Conservation (phyloP, 495 filamentous ascomycete genomes). For the Aspergillus cristatus region DNA sequence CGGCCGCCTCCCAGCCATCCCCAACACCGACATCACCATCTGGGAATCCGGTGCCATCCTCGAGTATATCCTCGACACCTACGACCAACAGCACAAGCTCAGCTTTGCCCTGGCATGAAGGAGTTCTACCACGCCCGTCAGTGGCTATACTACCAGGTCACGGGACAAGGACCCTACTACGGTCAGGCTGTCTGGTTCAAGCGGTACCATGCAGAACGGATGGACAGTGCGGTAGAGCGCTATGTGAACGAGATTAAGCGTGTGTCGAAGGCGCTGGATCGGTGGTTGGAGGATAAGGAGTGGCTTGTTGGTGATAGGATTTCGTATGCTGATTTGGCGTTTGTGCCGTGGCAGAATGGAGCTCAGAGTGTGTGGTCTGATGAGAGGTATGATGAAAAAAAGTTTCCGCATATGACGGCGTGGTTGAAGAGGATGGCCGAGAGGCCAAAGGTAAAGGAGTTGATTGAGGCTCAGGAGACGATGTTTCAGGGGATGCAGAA, state of each 20-base stretch:
- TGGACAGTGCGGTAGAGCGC: slow-evolving; percentile 30
- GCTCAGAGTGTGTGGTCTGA: slow-evolving; percentile 1
- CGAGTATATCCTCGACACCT: slow-evolving; percentile 51
- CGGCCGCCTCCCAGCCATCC: slow-evolving; percentile 44
- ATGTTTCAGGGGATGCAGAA: too few species aligned
- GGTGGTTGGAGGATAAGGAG: slow-evolving; percentile 7
- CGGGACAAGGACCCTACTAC: slow-evolving; percentile 41
- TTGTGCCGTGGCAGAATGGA: slow-evolving; percentile 16
- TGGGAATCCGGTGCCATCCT: slow-evolving; percentile 59
- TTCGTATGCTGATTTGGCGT: slow-evolving; percentile 24
- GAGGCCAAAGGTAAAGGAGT: slow-evolving; percentile 10
- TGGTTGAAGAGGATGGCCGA: slow-evolving; percentile 19
- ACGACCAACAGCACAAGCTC: slow-evolving; percentile 39
- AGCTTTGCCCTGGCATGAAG: background rate
- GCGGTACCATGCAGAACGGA: slow-evolving; percentile 25
- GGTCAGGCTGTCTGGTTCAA: slow-evolving; percentile 36
- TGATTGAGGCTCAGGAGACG: slow-evolving; percentile 1
- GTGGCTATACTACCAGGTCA: slow-evolving; percentile 38
- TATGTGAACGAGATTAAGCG: slow-evolving; percentile 35
- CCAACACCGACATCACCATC: slow-evolving; percentile 48
- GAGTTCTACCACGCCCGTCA: slow-evolving; percentile 11
- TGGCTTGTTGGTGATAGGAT: slow-evolving; percentile 19
- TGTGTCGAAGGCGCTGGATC: slow-evolving; percentile 31
- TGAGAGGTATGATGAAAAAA: slow-evolving; percentile 9
- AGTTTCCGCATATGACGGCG: slow-evolving; percentile 17